A percentile compares a stretch with the other conserved stretches of the same genome.
phyloP scores from a whole-genome alignment of 73 alveolate species.

The Symbiodinium natans region DNA sequence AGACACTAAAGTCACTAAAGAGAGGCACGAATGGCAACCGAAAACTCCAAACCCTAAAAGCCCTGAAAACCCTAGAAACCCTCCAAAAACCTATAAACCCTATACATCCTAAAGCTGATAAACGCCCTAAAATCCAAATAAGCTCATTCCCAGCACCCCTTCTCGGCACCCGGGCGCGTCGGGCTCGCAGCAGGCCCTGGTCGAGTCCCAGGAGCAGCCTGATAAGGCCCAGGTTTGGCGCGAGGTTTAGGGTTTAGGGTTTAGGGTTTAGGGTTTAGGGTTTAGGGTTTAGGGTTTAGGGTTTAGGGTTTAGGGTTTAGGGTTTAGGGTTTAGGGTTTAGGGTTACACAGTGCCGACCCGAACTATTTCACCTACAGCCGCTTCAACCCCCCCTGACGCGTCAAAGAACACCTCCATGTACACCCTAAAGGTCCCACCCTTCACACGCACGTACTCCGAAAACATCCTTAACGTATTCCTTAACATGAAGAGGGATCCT shows the following conservation, averaged over 20 bases:
- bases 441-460: too few relatives aligned
- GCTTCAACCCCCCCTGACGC: too few relatives aligned
- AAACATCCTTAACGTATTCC: too few relatives aligned
- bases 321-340: too few relatives aligned
- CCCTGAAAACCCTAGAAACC: neutral
- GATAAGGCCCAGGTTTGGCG: neutral
- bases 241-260: neutral
- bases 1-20: neutral
- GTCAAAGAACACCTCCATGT: too few relatives aligned
- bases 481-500: too few relatives aligned
- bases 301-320: neutral
- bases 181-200: neutral
- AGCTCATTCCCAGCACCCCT: neutral
- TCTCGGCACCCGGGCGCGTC: neutral
- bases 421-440: too few relatives aligned
- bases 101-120: neutral
- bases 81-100: neutral
- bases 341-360: too few relatives aligned
- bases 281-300: neutral
- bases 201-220: slow-evolving; percentile 73
- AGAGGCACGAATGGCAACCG: neutral
- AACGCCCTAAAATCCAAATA: neutral
- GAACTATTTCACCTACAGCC: too few relatives aligned
- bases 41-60: neutral
- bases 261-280: neutral